These are phyloP conservation scores for Osmanthus fragrans DNA, from an alignment of 257 asterid genomes.

Conservation along the genomic window DNA sequence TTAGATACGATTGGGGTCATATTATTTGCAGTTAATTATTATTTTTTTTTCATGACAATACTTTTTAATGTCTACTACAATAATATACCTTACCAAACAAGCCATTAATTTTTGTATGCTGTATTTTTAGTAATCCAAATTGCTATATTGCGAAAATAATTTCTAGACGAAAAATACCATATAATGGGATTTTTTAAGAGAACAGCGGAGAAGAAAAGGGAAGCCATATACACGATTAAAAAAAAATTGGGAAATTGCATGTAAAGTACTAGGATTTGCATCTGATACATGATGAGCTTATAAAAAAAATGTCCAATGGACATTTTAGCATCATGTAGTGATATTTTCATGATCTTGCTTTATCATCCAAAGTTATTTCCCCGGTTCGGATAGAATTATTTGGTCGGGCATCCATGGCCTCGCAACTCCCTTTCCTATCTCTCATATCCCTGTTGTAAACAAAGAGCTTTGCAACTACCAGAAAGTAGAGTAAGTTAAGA, in stretches of 20 bases:
- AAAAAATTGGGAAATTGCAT: background rate
- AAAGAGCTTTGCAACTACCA: constrained; percentile 50
- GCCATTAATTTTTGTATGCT: too few species aligned
- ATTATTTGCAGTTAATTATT: too few species aligned
- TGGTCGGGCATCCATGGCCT: constrained; percentile 3
- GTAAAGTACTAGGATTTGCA: background rate
- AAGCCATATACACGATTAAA: too few species aligned
- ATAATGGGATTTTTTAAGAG: too few species aligned
- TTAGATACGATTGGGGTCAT: too few species aligned
- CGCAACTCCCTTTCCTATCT: constrained; percentile 26
- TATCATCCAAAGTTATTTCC: background rate
- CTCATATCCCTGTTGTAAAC: constrained; percentile 36
- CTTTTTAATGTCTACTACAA: too few species aligned
- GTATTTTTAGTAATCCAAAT: too few species aligned
- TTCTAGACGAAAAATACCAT: too few species aligned
- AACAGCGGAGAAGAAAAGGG: background rate
- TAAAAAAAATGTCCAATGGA: too few species aligned
- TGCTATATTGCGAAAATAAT: too few species aligned
- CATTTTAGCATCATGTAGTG: background rate
- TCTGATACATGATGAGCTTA: background rate
- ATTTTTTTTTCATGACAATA: too few species aligned
- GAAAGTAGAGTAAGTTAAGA: constrained; percentile 46
- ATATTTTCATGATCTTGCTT: background rate
- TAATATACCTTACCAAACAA: too few species aligned
- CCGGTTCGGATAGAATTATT: background rate